phyloP scores from a whole-genome alignment of 768 basidiomycete genomes.

The Lentinus tigrinus region DNA sequence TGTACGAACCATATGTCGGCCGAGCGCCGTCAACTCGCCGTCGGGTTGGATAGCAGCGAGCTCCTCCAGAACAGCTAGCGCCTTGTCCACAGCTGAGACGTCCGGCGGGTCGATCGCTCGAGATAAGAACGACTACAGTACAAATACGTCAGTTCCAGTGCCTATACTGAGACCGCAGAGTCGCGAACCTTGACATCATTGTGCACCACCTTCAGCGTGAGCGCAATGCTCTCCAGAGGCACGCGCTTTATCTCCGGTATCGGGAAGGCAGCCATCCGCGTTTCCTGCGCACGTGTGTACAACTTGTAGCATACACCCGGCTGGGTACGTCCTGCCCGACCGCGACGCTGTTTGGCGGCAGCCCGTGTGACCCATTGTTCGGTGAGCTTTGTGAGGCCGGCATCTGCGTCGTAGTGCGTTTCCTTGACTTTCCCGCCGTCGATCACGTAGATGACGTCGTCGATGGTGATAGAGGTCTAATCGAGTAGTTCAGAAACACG shows the following conservation, averaged over 20 bases:
- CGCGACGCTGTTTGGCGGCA: conserved; percentile 79
- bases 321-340: conserved; percentile 85
- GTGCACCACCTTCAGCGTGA: conserved; percentile 79
- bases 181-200: conserved; percentile 69
- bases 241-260: conserved; percentile 87
- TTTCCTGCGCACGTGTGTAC: conserved; percentile 73
- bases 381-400: conserved; percentile 69
- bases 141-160: background rate
- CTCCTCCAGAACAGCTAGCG: conserved; percentile 70
- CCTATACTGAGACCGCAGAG: no score
- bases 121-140: conserved; percentile 53
- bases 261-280: conserved; percentile 67
- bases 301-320: conserved; percentile 87
- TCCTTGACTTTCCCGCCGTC: conserved; percentile 88
- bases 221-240: conserved; percentile 77
- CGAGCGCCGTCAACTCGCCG: conserved; percentile 75
- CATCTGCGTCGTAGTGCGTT: conserved; percentile 67
- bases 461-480: conserved; percentile 88
- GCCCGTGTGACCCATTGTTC: conserved; percentile 81
- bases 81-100: conserved; percentile 69
- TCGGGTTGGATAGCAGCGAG: conserved; percentile 72
- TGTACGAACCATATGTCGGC: conserved; percentile 65
- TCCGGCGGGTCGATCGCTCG: conserved; percentile 86
- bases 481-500: conserved; percentile 2
- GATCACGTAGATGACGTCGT: conserved; percentile 83